Evolutionary conservation across 371 early-diverging fungal genomes (phyloP).

Genomic region (Apophysomyces sp.): DNA sequence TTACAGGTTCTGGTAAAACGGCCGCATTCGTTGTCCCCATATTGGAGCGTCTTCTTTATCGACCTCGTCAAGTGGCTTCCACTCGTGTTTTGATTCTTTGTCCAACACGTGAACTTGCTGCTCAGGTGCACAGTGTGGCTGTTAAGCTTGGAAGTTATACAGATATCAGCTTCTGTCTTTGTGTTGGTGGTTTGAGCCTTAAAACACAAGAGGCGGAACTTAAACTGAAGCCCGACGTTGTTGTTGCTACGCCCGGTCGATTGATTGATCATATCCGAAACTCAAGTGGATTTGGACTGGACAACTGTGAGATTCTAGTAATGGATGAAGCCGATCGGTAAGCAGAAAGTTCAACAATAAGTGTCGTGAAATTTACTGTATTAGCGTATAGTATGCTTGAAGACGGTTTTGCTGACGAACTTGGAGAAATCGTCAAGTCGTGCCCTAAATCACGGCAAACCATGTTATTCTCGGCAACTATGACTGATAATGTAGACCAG

Average conservation of each 20-base stretch:
- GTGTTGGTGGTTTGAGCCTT: conserved; percentile 92
- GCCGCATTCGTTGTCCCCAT: conserved; percentile 98
- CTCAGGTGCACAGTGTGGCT: conserved; percentile 94
- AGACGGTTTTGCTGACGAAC: conserved; percentile 98
- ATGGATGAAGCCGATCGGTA: conserved; percentile 99
- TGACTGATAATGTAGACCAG: conserved; percentile 99
- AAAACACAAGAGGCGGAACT: conserved; percentile 94
- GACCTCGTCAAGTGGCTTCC: conserved; percentile 76
- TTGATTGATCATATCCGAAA: conserved; percentile 98
- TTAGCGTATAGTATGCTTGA: conserved; percentile 88
- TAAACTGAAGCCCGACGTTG: conserved; percentile 90
- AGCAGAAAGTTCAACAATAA: background rate
- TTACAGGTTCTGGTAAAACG: conserved; percentile 99
- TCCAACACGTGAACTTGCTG: conserved; percentile 99
- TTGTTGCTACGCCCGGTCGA: conserved; percentile 99
- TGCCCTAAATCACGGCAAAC: conserved; percentile 95
- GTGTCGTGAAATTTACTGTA: background rate
- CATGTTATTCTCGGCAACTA: conserved; percentile 99
- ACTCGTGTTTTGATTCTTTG: conserved; percentile 96
- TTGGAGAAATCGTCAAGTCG: conserved; percentile 91
- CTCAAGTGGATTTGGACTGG: conserved; percentile 84
- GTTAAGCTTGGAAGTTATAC: conserved; percentile 86
- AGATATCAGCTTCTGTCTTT: conserved; percentile 84
- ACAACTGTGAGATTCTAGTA: conserved; percentile 94
- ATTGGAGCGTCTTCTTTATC: conserved; percentile 90